Base-by-base conservation (phyloP, 306 rosid species). In the Cotoneaster glaucophyllus region DNA sequence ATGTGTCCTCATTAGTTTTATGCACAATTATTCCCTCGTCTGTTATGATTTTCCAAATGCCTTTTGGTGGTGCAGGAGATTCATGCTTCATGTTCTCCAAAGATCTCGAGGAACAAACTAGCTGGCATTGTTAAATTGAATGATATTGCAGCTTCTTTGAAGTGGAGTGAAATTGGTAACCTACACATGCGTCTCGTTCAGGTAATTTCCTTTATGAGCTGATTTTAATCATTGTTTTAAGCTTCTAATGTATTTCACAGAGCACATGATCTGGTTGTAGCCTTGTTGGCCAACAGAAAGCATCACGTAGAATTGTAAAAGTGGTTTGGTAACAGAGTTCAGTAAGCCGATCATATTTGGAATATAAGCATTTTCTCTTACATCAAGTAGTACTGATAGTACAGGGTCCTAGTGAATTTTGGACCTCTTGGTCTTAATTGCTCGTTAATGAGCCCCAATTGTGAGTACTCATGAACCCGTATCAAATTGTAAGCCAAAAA, bases 141-240 rank as follows among this genome's bases (percentile, higher is more conserved):
- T 74, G 64, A 73, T 53, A 85, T 90, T 74, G 64, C 86, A 4
- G 41, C 89, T 74, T 52, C 78, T 79, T 75, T 94, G 88, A 90
- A 90, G 75, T 94, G 97, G 98, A 94, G 97, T 88, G 87, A 85
- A 82, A 86, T 94, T 56, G 98, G 96, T n/a, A 76, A 74, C 59
- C 53, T 94, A 48, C 93, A 67, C 78, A 76, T 90, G 66, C 62
- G 2, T 82, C 89, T 91, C n/a, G 62, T 91, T 77, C 84, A 91
- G 96, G 97, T 94, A 85, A 41, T 41, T 26, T 57, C 2, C 6
- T 64, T 34, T 58, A 59, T 11, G 17, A 21, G 21, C 65, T 57
- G 41, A 67, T 8, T 48, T 62, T 18, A 68, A 19, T 39, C 19
- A 24, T 74, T 44, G 54, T 50, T 57, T 45, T 22, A 34, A 37